A percentile compares a stretch with the other conserved stretches of the same genome.
Conservation (phyloP, 768 basidiomycete genomes). For the Lactifluus rugatus region DNA sequence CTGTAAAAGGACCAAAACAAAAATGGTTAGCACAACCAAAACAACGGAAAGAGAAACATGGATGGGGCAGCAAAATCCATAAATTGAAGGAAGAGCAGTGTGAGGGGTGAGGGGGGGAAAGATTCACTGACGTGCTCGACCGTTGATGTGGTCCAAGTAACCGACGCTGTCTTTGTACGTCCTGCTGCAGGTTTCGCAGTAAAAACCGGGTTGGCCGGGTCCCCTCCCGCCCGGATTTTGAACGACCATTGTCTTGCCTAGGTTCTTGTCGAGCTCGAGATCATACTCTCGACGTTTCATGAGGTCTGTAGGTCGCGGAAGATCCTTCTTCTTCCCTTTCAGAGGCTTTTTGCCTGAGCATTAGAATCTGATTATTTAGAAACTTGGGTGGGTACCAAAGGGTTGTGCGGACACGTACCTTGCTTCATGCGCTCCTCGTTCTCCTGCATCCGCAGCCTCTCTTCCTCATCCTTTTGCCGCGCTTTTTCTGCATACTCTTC, state of each 20-base stretch:
- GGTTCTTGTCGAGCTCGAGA: constrained; percentile 89
- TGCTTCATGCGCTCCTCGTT: constrained; percentile 55
- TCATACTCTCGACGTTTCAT: constrained; percentile 82
- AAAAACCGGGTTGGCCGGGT: constrained; percentile 88
- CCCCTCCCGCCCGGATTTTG: constrained; percentile 74
- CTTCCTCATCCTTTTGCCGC: constrained; percentile 32
- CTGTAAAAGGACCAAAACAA: constrained; percentile 36
- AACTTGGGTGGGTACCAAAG: not conserved
- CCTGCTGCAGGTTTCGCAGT: constrained; percentile 83
- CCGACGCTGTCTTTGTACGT: constrained; percentile 91
- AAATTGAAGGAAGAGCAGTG: too few species aligned
- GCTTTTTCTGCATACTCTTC: constrained; percentile 36
- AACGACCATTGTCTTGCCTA: constrained; percentile 92
- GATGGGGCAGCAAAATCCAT: too few species aligned
- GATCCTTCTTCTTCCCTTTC: constrained; percentile 56
- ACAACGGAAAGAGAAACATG: not conserved
- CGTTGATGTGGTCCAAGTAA: constrained; percentile 94
- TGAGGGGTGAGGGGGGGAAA: not conserved
- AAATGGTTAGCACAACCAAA: too few species aligned
- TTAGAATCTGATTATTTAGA: not conserved
- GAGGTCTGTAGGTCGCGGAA: constrained; percentile 89
- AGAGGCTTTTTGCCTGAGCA: constrained; percentile 71
- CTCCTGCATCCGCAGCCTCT: constrained; percentile 28
- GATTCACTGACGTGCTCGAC: constrained; percentile 68
- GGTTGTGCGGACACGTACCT: constrained; percentile 35